Conservation (phyloP, 495 filamentous ascomycete species). For the Usnea hakonensis region DNA sequence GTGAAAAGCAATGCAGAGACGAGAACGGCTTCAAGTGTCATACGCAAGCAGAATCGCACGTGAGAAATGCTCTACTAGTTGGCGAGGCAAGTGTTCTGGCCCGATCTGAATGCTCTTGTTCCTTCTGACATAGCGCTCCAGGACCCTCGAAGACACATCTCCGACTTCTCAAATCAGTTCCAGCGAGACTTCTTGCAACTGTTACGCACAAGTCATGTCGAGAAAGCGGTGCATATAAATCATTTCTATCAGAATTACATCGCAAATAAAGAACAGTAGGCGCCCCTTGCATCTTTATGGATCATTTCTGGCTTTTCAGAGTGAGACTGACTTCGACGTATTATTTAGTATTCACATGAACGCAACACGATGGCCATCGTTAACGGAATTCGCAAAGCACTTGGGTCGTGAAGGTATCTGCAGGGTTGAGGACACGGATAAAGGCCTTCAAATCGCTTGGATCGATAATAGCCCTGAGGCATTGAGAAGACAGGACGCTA, state of each 20-base stretch:
- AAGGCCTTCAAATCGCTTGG: conserved; percentile 76
- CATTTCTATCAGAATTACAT: conserved; percentile 92
- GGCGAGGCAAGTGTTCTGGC: neutral
- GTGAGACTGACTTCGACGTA: neutral
- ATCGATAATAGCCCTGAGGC: conserved; percentile 85
- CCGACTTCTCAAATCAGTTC: conserved; percentile 71
- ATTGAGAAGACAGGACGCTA: conserved; percentile 66
- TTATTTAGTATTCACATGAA: conserved; percentile 67
- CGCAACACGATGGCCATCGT: conserved; percentile 71
- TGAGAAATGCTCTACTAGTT: conserved; percentile 53
- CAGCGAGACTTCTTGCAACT: conserved; percentile 67
- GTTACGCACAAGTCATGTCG: conserved; percentile 70
- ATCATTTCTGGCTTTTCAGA: neutral
- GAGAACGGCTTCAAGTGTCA: conserved; percentile 58
- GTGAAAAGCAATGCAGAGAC: conserved; percentile 43
- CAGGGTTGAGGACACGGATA: conserved; percentile 76
- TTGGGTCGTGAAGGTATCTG: conserved; percentile 79
- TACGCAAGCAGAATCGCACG: conserved; percentile 69
- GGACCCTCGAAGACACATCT: conserved; percentile 38
- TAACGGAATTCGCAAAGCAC: conserved; percentile 83
- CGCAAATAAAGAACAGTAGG: conserved; percentile 59
- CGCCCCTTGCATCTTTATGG: neutral
- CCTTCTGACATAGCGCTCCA: neutral
- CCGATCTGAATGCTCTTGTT: neutral
- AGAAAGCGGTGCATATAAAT: conserved; percentile 78